Evolutionary conservation across 768 basidiomycete species (phyloP).

Genomic region (Hemileccinum impolitum): DNA sequence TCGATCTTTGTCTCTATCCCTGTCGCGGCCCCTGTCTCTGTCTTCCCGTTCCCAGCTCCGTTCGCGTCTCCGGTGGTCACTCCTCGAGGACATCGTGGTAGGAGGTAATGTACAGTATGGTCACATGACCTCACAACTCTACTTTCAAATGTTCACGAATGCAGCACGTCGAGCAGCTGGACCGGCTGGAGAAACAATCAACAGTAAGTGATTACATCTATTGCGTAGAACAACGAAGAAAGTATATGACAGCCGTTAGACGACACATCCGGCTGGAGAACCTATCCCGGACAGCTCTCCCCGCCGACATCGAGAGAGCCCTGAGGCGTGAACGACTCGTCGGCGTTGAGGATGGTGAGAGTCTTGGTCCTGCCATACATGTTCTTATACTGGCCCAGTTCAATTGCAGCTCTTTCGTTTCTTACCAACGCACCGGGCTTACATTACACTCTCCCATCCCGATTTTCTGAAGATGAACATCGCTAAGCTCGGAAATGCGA

Average conservation of each 20-base stretch:
- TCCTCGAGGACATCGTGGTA: constrained; percentile 55
- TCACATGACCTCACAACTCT: constrained; percentile 26
- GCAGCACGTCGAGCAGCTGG: constrained; percentile 20
- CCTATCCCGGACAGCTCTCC: constrained; percentile 51
- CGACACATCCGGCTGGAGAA: constrained; percentile 47
- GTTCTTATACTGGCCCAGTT: constrained; percentile 37
- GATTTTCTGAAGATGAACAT: constrained; percentile 43
- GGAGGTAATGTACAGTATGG: constrained; percentile 23
- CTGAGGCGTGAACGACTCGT: constrained; percentile 40
- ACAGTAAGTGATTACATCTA: constrained; percentile 11
- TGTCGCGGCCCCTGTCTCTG: constrained; percentile 24
- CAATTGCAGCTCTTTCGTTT: constrained; percentile 59
- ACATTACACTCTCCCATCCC: constrained; percentile 50
- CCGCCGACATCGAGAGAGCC: constrained; percentile 51
- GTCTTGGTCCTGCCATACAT: neutral
- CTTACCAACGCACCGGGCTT: constrained; percentile 54
- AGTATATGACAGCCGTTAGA: constrained; percentile 15
- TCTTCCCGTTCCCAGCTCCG: constrained; percentile 58
- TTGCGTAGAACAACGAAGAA: constrained; percentile 4
- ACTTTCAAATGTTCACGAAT: constrained; percentile 18
- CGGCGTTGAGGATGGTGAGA: constrained; percentile 42
- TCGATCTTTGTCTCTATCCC: constrained; percentile 46
- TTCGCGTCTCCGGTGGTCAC: constrained; percentile 55
- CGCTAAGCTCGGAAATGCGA: constrained; percentile 39
- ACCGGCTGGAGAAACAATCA: constrained; percentile 4